Base-by-base conservation (phyloP, 495 filamentous ascomycete species). In the Lophium mytilinum region DNA sequence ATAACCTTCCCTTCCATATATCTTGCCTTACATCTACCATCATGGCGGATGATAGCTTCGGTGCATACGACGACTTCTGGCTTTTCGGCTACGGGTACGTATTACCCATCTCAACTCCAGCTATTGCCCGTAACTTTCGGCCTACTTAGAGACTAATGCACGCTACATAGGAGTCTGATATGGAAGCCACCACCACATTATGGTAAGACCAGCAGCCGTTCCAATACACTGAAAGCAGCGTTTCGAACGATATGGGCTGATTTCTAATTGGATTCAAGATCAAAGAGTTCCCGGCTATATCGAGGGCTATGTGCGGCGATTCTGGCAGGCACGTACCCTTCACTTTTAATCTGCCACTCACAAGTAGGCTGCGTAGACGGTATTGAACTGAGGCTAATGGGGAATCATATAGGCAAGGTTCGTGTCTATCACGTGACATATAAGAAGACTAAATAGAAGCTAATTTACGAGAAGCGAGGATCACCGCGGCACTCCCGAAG, bases 161-260 rank as follows among this genome's bases (percentile, higher is more conserved):
- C n/a, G n/a, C n/a, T n/a, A n/a, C 37, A 12, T 56, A 97, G 92
- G 71, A 95, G 89, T 58, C 75, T 98, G 69, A 97, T 98, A 56
- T 98, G 92, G 92, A 98, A 98, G 69, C 92, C 93, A 21, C 94
- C 93, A 48, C 93, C 94, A 50, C 87, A 95, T 68, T 96, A 84
- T 69, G 92, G 93, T 96, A 83, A 53, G 76, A 11, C 14, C 42
- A 15, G 14, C 2, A 0, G 11, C 18, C 3, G 0, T 12, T 4
- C 34, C 19, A 9, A 10, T 15, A 21, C 49, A 19, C 34, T 35
- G n/a, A 37, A 30, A 30, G 24, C 24, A 30, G 24, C 24, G 24
- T 9, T n/a, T n/a, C n/a, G n/a, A n/a, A n/a, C 30, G 19, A 9
- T 35, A 10, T 50, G 17, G 18, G 47, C 7, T 24, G 33, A 6